Conservation (phyloP, 139 green algal genomes). For the Chlorella sp. region DNA sequence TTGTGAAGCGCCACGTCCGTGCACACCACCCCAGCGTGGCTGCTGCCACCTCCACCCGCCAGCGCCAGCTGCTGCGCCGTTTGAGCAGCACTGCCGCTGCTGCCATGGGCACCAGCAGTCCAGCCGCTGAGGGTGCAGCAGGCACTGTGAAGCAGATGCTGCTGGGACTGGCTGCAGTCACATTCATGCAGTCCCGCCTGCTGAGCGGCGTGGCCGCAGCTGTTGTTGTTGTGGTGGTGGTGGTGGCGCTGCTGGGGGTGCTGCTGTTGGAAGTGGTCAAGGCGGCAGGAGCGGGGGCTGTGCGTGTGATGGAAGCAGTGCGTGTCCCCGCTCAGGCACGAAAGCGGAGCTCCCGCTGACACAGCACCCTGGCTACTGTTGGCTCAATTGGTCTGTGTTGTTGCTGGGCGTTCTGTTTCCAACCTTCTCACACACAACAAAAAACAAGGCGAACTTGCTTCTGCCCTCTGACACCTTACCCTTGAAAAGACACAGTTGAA, state of each 20-base stretch:
- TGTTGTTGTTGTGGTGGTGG: constrained; percentile 2
- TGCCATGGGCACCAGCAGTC: neutral
- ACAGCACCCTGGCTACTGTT: no score
- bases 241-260: constrained; percentile 1
- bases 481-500: no score
- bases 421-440: no score
- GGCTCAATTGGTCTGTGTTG: no score
- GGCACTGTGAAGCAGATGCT: neutral
- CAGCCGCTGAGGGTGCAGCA: neutral
- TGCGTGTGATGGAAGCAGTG: neutral
- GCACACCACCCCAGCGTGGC: neutral
- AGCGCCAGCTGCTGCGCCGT: constrained; percentile 9
- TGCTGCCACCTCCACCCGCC: neutral
- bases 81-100: neutral
- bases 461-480: neutral
- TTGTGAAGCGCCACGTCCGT: neutral
- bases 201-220: neutral
- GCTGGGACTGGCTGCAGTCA: constrained; percentile 19
- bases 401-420: no score
- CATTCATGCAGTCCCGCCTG: constrained; percentile 8
- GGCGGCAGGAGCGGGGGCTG: neutral
- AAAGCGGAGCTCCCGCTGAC: no score
- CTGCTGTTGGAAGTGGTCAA: neutral
- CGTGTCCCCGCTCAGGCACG: neutral
- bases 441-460: neutral